Evolutionary conservation across 257 asterid species (phyloP).

Genomic region (Catharanthus roseus): DNA sequence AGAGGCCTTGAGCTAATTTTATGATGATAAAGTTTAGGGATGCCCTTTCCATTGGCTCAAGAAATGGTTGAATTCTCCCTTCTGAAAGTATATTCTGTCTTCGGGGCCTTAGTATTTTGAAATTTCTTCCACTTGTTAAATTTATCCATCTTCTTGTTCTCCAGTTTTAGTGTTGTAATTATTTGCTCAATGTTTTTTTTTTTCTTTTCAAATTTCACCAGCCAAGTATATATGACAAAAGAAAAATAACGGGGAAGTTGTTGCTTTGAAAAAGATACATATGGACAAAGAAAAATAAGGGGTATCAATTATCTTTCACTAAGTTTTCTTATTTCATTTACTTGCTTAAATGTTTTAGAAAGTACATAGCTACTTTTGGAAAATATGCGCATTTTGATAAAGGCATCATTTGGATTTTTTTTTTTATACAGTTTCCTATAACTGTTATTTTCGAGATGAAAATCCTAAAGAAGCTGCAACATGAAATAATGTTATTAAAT

Average conservation of each 20-base stretch:
- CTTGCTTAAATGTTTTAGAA: constrained; percentile 12
- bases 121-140: background rate
- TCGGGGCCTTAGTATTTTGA: background rate
- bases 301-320: constrained; percentile 43
- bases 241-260: constrained; percentile 80
- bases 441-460: constrained; percentile 93
- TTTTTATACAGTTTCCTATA: constrained; percentile 68
- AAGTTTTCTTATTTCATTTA: constrained; percentile 7
- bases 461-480: constrained; percentile 84
- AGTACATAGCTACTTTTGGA: background rate
- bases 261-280: constrained; percentile 89
- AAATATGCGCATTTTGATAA: background rate
- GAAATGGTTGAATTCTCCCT: background rate
- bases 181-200: too few species aligned
- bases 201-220: constrained; percentile 28
- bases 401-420: constrained; percentile 14
- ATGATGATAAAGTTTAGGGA: background rate
- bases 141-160: background rate
- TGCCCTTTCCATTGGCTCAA: background rate
- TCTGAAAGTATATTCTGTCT: background rate
- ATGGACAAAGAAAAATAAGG: constrained; percentile 98
- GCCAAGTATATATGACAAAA: constrained; percentile 92
- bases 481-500: constrained; percentile 81
- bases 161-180: background rate
- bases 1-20: background rate